Conservation (phyloP, 352 stramenopile genomes). For the Elongisporangium senticosum region DNA sequence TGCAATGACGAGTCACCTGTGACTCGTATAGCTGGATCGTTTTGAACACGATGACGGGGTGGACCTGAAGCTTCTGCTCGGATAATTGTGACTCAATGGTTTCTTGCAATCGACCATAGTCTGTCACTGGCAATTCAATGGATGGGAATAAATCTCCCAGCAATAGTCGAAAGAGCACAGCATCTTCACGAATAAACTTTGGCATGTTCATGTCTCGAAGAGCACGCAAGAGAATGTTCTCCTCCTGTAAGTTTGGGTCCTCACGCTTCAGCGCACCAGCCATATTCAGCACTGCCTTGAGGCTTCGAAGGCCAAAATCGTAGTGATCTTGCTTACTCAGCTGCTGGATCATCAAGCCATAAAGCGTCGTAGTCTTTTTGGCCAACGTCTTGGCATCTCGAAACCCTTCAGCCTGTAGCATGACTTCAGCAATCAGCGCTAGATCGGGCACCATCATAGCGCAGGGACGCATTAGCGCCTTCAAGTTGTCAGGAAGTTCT, state of each 20-base stretch:
- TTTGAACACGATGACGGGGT: constrained; percentile 91
- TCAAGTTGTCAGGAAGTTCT: constrained; percentile 85
- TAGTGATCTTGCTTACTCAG: constrained; percentile 87
- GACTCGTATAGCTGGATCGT: constrained; percentile 95
- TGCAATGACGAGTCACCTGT: constrained; percentile 92
- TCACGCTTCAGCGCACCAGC: constrained; percentile 89
- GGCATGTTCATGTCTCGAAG: constrained; percentile 95
- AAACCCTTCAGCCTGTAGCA: constrained; percentile 84
- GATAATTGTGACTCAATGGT: constrained; percentile 85
- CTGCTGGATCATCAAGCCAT: constrained; percentile 84
- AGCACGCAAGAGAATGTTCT: constrained; percentile 94
- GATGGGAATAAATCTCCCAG: constrained; percentile 88
- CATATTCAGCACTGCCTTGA: constrained; percentile 87
- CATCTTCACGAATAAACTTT: constrained; percentile 93
- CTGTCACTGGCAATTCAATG: constrained; percentile 82
- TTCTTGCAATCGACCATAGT: constrained; percentile 89
- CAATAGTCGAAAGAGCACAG: constrained; percentile 88
- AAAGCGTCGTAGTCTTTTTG: constrained; percentile 86
- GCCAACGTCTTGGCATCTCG: constrained; percentile 73
- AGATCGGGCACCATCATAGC: constrained; percentile 88
- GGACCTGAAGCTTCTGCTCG: constrained; percentile 84
- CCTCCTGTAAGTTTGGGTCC: constrained; percentile 93
- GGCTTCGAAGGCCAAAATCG: constrained; percentile 74
- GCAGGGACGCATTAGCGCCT: constrained; percentile 80
- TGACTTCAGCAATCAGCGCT: constrained; percentile 80